Conservation (phyloP, 768 basidiomycete genomes). For the Cystofilobasidium macerans region DNA sequence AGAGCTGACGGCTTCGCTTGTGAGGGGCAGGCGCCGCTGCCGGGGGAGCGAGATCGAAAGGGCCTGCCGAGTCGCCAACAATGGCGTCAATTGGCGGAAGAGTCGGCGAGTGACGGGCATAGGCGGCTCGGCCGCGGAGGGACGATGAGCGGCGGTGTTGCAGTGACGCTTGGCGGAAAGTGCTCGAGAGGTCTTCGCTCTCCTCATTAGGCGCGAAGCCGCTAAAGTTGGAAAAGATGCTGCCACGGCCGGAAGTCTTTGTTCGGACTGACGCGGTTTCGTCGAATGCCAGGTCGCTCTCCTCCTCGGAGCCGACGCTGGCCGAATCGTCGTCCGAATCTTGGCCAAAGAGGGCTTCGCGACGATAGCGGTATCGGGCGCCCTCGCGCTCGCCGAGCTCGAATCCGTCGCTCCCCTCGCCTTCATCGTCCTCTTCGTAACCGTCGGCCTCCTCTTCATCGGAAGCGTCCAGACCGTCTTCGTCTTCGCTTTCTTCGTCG, state of each 20-base stretch:
- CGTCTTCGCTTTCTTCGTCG: conserved; percentile 27
- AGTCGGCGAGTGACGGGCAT: background rate
- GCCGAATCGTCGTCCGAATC: conserved; percentile 24
- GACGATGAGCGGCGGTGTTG: background rate
- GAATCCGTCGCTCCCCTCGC: background rate
- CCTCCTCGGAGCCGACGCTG: background rate
- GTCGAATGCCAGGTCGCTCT: conserved; percentile 1
- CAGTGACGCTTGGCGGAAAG: background rate
- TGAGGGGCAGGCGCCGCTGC: background rate
- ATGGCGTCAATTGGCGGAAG: background rate
- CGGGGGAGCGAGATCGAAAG: background rate
- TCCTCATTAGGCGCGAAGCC: background rate
- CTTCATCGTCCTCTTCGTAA: conserved; percentile 23
- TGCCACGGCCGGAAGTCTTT: background rate
- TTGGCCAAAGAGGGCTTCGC: conserved; percentile 12
- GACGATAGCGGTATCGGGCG: conserved; percentile 17
- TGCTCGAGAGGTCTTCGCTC: background rate
- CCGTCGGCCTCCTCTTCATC: conserved; percentile 26
- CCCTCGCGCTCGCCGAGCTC: conserved; percentile 1
- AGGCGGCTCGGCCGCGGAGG: conserved; percentile 1
- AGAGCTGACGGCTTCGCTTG: background rate
- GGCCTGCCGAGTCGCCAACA: background rate
- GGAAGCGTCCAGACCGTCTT: conserved; percentile 22
- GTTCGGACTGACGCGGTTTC: conserved; percentile 21
- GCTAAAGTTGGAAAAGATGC: conserved; percentile 14